These are phyloP conservation scores for Solanum appendiculatum DNA, from an alignment of 257 asterid species.

Conservation along the genomic window DNA sequence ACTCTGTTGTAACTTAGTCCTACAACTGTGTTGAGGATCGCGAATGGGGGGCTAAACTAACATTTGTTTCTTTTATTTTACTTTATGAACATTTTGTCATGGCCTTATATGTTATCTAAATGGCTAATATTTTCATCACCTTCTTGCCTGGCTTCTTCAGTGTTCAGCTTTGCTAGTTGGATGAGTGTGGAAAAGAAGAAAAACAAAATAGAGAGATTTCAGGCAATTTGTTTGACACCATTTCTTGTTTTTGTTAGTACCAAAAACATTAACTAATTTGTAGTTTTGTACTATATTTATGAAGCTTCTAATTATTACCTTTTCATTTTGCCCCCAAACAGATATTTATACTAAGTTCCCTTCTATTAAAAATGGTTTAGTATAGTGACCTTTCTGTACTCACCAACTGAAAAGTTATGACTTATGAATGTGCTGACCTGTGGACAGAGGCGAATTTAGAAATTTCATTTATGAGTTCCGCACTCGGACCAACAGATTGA, in stretches of 20 bases:
- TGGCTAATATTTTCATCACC: background rate
- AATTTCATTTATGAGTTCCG: background rate
- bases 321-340: background rate
- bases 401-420: background rate
- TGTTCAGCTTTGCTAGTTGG: background rate
- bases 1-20: background rate
- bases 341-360: background rate
- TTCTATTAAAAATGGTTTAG: background rate
- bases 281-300: background rate
- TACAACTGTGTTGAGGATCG: background rate
- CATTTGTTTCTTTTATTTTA: background rate
- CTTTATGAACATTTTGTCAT: background rate
- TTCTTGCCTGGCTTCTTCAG: background rate
- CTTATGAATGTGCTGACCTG: background rate
- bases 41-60: background rate
- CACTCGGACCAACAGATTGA: background rate
- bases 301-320: background rate
- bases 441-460: background rate
- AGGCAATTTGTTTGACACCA: background rate
- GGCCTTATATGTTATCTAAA: background rate
- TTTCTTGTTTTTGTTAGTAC: background rate
- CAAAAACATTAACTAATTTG: background rate
- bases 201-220: background rate
- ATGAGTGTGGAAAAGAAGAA: background rate
- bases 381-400: background rate